Evolutionary conservation across 371 early-diverging fungal species (phyloP).

Genomic region (Basidiobolus heterosporus): DNA sequence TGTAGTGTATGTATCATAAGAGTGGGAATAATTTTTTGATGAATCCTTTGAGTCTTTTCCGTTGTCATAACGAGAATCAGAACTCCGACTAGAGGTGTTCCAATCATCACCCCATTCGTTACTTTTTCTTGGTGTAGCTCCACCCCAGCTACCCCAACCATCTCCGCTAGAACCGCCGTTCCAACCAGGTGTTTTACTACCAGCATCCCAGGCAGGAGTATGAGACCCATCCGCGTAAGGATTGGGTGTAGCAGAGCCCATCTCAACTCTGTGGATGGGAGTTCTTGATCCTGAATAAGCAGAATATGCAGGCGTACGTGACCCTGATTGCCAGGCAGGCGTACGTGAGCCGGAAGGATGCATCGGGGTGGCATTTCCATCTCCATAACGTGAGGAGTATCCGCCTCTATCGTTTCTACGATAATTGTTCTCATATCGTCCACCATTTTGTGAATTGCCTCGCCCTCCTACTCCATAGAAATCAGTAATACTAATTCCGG

Average conservation of each 20-base stretch:
- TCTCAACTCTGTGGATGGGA: constrained; percentile 55
- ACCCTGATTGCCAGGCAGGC: constrained; percentile 41
- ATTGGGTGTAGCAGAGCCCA: constrained; percentile 39
- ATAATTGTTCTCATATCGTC: constrained; percentile 7
- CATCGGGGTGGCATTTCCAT: constrained; percentile 10
- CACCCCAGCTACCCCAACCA: too few species aligned
- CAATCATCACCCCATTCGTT: too few species aligned
- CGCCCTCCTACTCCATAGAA: constrained; percentile 6
- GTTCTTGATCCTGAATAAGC: constrained; percentile 17
- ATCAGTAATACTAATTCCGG: neutral
- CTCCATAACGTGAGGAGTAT: constrained; percentile 15
- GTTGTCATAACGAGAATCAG: too few species aligned
- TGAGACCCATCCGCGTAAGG: constrained; percentile 47
- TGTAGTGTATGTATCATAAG: too few species aligned
- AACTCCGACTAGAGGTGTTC: too few species aligned
- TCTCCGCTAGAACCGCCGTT: constrained; percentile 5
- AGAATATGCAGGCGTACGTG: constrained; percentile 18
- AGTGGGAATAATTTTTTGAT: too few species aligned
- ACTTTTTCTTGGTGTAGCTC: too few species aligned
- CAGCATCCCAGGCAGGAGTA: constrained; percentile 58
- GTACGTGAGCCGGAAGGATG: constrained; percentile 14
- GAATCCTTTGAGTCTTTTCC: too few species aligned
- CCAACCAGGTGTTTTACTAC: constrained; percentile 36
- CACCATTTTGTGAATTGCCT: constrained; percentile 13
- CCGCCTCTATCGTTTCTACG: constrained; percentile 1